These are phyloP conservation scores for Phylloporus sp. DNA, from an alignment of 768 basidiomycete species.

Conservation along the genomic window DNA sequence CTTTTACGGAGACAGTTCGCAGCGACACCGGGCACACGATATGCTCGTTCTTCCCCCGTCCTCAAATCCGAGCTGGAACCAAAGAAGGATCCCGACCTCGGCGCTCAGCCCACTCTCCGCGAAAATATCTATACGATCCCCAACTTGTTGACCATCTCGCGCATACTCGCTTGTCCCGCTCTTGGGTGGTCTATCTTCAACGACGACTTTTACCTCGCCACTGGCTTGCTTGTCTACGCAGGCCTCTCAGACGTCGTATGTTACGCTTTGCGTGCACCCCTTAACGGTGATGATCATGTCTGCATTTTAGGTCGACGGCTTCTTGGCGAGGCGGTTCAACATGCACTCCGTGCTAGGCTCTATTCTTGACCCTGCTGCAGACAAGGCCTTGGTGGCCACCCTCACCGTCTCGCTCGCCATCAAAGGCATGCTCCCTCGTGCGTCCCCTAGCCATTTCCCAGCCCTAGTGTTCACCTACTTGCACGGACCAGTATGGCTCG, in stretches of 20 bases:
- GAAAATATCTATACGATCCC: constrained; percentile 96
- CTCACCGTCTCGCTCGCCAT: constrained; percentile 81
- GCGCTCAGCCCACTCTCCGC: constrained; percentile 33
- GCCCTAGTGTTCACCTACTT: neutral
- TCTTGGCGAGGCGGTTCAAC: constrained; percentile 77
- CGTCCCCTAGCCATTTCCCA: constrained; percentile 22
- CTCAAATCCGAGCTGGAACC: constrained; percentile 2
- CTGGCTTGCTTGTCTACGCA: constrained; percentile 81
- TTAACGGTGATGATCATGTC: neutral
- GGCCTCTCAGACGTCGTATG: constrained; percentile 90
- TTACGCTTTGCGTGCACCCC: neutral
- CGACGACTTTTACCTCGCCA: constrained; percentile 76
- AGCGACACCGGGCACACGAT: constrained; percentile 8
- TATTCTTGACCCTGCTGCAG: constrained; percentile 95
- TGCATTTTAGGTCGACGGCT: constrained; percentile 86
- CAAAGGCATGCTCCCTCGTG: constrained; percentile 81
- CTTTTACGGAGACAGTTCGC: constrained; percentile 10
- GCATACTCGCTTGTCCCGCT: constrained; percentile 85
- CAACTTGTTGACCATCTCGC: constrained; percentile 82
- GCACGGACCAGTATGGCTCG: constrained; percentile 64
- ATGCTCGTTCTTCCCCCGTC: constrained; percentile 4
- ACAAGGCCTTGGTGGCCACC: constrained; percentile 94
- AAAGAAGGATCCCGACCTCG: constrained; percentile 4
- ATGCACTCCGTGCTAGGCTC: constrained; percentile 92
- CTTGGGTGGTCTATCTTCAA: constrained; percentile 89